phyloP scores from a whole-genome alignment of 768 basidiomycete genomes.

The Kwoniella dendrophila region DNA sequence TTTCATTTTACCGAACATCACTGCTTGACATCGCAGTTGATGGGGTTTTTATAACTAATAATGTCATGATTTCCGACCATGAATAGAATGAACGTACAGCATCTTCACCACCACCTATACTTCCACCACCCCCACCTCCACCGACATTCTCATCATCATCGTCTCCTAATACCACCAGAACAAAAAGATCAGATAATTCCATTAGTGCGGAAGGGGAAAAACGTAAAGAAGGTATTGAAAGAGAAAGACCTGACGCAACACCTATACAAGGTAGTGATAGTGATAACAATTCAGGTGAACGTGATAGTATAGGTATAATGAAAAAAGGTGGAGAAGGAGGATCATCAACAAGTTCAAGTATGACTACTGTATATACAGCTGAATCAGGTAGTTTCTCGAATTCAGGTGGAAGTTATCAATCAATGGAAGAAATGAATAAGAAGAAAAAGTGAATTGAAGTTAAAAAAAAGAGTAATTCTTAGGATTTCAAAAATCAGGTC shows the following conservation, averaged over 20 bases:
- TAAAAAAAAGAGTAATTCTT: too few relatives aligned
- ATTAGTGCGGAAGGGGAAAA: too few relatives aligned
- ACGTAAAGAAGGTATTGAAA: not conserved
- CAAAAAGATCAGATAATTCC: too few relatives aligned
- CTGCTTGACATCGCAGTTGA: too few relatives aligned
- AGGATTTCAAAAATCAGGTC: too few relatives aligned
- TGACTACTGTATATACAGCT: not conserved
- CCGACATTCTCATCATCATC: not conserved
- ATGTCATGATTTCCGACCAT: not conserved
- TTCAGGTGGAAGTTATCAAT: not conserved
- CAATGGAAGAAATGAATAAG: not conserved
- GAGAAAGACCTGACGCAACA: not conserved
- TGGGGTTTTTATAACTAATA: not conserved
- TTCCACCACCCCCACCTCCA: not conserved
- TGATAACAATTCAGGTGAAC: too few relatives aligned
- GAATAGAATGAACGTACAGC: constrained; percentile 23
- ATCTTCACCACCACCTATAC: constrained; percentile 11
- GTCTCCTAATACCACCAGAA: too few relatives aligned
- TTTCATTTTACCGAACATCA: too few relatives aligned
- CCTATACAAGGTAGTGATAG: not conserved
- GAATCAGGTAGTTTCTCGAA: not conserved
- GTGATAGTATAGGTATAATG: too few relatives aligned
- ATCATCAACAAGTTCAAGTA: not conserved
- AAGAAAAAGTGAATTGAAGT: not conserved
- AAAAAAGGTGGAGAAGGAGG: too few relatives aligned